Percentiles rank a stretch among this genome's conserved stretches.
Evolutionary conservation across 192 early-diverging fungal species (phyloP).

Genomic region (Coemansia sp.): DNA sequence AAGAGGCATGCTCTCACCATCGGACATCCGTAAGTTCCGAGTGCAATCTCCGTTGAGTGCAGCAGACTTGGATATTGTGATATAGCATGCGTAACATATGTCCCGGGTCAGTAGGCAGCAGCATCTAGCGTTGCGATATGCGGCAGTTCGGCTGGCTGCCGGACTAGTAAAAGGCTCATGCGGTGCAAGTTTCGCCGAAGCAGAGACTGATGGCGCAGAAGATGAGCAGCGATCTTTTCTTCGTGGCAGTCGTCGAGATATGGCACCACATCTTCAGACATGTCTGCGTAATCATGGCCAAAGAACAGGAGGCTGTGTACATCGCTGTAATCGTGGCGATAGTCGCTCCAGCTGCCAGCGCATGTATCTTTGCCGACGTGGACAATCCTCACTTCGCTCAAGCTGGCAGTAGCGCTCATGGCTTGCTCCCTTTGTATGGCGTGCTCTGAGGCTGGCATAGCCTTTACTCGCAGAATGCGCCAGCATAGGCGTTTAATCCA

Average conservation of each 20-base stretch:
- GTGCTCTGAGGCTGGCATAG: background rate
- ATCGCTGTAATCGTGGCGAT: background rate
- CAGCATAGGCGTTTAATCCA: constrained; percentile 20
- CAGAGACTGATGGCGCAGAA: constrained; percentile 32
- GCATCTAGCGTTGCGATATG: background rate
- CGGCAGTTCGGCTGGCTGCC: constrained; percentile 11
- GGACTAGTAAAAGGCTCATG: constrained; percentile 15
- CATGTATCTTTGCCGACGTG: constrained; percentile 26
- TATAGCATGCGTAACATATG: background rate
- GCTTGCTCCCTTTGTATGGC: background rate
- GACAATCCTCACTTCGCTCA: constrained; percentile 19
- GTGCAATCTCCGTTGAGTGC: background rate
- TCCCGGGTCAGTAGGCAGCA: background rate
- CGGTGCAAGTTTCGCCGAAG: constrained; percentile 18
- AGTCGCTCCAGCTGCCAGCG: constrained; percentile 9
- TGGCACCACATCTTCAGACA: constrained; percentile 29
- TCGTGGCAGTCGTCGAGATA: constrained; percentile 48
- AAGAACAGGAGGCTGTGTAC: constrained; percentile 2
- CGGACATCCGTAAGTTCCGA: background rate
- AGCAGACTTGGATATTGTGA: background rate
- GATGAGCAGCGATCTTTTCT: constrained; percentile 30
- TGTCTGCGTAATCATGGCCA: constrained; percentile 4
- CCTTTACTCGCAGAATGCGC: constrained; percentile 11
- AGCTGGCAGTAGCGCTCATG: background rate
- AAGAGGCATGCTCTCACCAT: background rate